Evolutionary conservation across 345 rosid species (phyloP), one percentile per base, ranked within the genome.

Genomic region (Eucalyptus polyanthemos): DNA sequence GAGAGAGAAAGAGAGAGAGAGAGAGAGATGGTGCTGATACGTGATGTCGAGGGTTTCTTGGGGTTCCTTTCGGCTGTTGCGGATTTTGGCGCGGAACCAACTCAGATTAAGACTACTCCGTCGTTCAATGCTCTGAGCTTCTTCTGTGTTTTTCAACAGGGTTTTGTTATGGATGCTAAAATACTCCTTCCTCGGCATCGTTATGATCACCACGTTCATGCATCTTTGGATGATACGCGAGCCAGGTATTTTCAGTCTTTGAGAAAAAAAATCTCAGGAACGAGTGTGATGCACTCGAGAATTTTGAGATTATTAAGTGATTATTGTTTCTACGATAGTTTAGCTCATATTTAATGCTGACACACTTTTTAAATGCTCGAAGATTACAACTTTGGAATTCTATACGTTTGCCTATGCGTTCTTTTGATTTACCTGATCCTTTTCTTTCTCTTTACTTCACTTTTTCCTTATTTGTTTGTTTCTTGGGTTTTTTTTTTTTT

Each of bases 61-160:
- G 99, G 97, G 62, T 53, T 96, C 19, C 91, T 98, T 49, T 95
- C 98, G 47, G 98, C 96, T 90, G 93, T 93, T 87, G 92, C 99
- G 88, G 99, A 98, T 90, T 97, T 97, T 91, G 98, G 91, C 87
- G 99, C 99, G 37, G 99, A 97, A 90, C 97, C 93, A 88, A 96
- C 99, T 34, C 89, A 94, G 92, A 94, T 97, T 87, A 97, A 95
- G 98, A 88, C 34, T 24, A 10, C 25, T 27, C 27, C 49, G 16
- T 37, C 83, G 16, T 6, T 47, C 69, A 19, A 9, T 29, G 54
- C 42, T 89, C 72, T 16, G 37, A 45, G 50, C 86, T 86, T 45
- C 58, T 60, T 85, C 34, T 25, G 31, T 72, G 22, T 21, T 76
- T 21, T 76, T 40, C 85, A 21, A 19, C 45, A 10, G 45, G 81